Evolutionary conservation across 208 protist genomes (phyloP), one percentile per base, ranked within the genome.

Genomic region (Trichomonas tenax): DNA sequence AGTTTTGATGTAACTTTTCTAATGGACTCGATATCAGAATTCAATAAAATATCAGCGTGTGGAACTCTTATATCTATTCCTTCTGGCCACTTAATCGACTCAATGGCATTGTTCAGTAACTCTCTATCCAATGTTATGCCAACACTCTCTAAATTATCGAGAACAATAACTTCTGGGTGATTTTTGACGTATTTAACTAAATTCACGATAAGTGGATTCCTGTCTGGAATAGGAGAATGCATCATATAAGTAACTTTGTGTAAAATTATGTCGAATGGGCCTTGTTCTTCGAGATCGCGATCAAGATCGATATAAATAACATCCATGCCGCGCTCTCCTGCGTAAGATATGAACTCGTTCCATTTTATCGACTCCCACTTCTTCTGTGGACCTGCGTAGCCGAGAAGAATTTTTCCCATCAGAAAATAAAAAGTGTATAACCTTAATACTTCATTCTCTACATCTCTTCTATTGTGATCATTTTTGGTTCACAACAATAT

Each of bases 281-380:
- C 82, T 89, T 89, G 82, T 46, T 9, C 15, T 46, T 89, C 82
- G 9, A 89, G 6, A 46, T n/a, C n/a, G 36, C 41, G 36, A 46
- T 44, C 40, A 8, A 89, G 36, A 89, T 89, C 82, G 31, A 89
- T 46, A 6, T 40, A 89, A 31, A 89, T 40, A 21, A 89, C 14
- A n/a, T 89, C 40, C 23, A 89, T 40, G 14, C 31, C 36, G 8
- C 36, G 23, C 10, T 89, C 40, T 9, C 17, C 40, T 17, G 82
- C 82, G 31, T 89, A 89, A 10, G 3, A n/a, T n/a, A 89, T 46
- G 36, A 89, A 89, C 17, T 89, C 82, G 31, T 89, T 48, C 82
- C 82, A 89, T 89, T 89, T 89, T 14, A 89, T 89, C 15, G n/a
- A n/a, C 8, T 89, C 82, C 82, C 82, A 89, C 41, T 89, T 89